Conservation (phyloP, 179 eudicot genomes). For the Camellia oleifera region DNA sequence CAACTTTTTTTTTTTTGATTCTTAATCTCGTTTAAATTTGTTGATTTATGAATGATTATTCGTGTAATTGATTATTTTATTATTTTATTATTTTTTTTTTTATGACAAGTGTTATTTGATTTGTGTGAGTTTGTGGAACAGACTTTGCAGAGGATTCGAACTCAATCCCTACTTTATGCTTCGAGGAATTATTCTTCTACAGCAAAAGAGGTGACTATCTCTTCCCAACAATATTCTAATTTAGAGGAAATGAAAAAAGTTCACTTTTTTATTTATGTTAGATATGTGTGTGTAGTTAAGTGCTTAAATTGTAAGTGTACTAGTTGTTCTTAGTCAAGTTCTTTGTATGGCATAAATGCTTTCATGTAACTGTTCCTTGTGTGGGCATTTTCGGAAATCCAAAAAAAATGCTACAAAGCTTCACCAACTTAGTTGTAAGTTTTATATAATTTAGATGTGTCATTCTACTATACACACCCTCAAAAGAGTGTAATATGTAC, state of each 20-base stretch:
- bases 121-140: not conserved
- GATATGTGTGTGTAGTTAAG: not conserved
- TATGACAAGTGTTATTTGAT: not conserved
- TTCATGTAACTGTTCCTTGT: no score
- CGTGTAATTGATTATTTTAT: not conserved
- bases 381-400: no score
- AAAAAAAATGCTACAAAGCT: no score
- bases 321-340: not conserved
- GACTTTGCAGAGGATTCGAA: slow-evolving; percentile 27
- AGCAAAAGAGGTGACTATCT: slow-evolving; percentile 37
- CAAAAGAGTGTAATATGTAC: no score
- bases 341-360: no score
- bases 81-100: not conserved
- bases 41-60: not conserved
- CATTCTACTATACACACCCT: no score
- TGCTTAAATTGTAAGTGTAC: not conserved
- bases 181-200: slow-evolving; percentile 40
- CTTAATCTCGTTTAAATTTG: not conserved
- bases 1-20: not conserved
- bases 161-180: not conserved
- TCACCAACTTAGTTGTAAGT: no score
- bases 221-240: not conserved
- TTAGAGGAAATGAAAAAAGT: not conserved
- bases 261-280: not conserved
- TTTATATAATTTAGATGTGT: no score